Conservation (phyloP, 495 filamentous ascomycete species). For the Trichoderma reesei region DNA sequence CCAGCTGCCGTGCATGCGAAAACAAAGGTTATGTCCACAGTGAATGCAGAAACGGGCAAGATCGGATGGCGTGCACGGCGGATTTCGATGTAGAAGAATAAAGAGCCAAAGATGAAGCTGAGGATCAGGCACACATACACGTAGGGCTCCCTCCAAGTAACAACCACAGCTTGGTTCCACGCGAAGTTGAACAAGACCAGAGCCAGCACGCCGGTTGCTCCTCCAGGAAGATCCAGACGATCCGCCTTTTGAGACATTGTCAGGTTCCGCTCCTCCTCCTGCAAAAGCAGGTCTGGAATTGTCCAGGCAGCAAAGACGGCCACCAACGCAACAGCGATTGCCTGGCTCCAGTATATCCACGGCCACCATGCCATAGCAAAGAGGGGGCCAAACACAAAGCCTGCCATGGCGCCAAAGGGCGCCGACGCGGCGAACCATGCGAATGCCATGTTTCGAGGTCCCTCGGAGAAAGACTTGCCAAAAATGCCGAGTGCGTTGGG, state of each 20-base stretch:
- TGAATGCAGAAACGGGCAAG: conserved; percentile 42
- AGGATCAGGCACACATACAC: conserved; percentile 45
- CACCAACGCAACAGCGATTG: not conserved
- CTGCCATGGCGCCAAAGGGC: conserved; percentile 39
- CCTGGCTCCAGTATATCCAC: not conserved
- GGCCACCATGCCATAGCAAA: not conserved
- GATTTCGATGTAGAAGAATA: conserved; percentile 45
- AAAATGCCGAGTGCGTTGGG: conserved; percentile 55
- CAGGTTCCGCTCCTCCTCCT: not conserved
- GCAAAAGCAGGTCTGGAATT: not conserved
- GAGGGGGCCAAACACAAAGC: not conserved
- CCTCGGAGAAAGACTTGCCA: conserved; percentile 43
- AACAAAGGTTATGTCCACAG: conserved; percentile 42
- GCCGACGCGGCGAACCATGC: conserved; percentile 52
- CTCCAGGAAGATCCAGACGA: conserved; percentile 42
- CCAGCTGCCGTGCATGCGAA: conserved; percentile 45
- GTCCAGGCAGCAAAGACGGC: not conserved
- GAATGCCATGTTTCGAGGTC: conserved; percentile 46
- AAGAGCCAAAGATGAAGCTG: conserved; percentile 37
- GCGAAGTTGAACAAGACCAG: conserved; percentile 51
- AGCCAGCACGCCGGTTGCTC: conserved; percentile 39
- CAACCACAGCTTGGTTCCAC: conserved; percentile 51
- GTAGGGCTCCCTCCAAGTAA: conserved; percentile 48
- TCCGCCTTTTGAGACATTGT: not conserved
- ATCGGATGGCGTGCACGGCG: conserved; percentile 36